These are phyloP conservation scores for Pseudocercospora cruenta DNA, from an alignment of 2,329 filamentous ascomycete genomes.

Conservation along the genomic window DNA sequence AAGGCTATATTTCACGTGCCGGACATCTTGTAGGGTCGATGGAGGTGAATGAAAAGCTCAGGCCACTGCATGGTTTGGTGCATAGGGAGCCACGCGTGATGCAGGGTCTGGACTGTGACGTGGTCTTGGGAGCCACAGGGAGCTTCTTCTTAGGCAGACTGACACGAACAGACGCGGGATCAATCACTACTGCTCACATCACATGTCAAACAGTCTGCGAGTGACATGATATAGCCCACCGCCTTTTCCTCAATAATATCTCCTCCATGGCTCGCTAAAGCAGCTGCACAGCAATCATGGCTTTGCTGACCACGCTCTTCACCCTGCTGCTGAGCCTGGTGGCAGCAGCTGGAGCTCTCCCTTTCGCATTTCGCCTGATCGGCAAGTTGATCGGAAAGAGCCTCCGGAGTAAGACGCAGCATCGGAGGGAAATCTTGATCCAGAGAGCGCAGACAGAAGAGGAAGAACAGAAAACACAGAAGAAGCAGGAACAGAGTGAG, in stretches of 20 bases:
- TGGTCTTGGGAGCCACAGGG: not conserved
- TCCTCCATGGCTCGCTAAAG: conserved; percentile 1
- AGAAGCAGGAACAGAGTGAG: not conserved
- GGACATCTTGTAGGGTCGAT: not conserved
- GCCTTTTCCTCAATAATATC: not conserved
- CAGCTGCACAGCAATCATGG: conserved; percentile 5
- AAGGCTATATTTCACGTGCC: conserved; percentile 13
- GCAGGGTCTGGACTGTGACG: not conserved
- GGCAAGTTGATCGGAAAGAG: conserved; percentile 33
- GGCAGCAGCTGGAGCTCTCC: conserved; percentile 29
- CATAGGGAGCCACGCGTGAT: conserved; percentile 8
- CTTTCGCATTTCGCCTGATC: conserved; percentile 30
- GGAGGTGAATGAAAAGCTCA: conserved; percentile 3
- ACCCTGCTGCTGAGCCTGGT: conserved; percentile 29
- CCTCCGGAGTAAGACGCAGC: conserved; percentile 36
- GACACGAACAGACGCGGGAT: too few relatives aligned
- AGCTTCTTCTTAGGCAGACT: too few relatives aligned
- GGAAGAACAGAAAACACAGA: conserved; percentile 19
- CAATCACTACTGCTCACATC: conserved; percentile 8
- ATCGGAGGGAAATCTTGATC: conserved; percentile 38
- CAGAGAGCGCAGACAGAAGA: conserved; percentile 35
- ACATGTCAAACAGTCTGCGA: not conserved
- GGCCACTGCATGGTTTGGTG: conserved; percentile 3
- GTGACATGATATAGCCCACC: not conserved
- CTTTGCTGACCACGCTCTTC: conserved; percentile 17